These are phyloP conservation scores for Barnettozyma botsteinii DNA, from an alignment of 805 yeast genomes.

Conservation along the genomic window DNA sequence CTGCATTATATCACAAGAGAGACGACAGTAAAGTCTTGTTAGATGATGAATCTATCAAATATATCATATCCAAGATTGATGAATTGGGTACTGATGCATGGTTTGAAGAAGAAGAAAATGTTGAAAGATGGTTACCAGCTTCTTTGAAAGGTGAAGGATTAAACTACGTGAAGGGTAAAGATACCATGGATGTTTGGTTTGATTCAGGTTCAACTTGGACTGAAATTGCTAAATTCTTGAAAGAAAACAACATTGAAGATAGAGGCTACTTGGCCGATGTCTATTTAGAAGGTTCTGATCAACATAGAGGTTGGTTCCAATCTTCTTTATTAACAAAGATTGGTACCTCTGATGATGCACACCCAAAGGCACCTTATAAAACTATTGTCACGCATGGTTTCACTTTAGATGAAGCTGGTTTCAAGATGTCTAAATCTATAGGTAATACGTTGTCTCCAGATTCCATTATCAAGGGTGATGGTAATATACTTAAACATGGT, in stretches of 20 bases:
- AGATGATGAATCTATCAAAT: slow-evolving; percentile 48
- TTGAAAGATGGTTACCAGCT: slow-evolving; percentile 69
- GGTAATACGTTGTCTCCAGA: slow-evolving; percentile 76
- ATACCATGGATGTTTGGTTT: slow-evolving; percentile 99
- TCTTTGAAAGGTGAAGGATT: slow-evolving; percentile 35
- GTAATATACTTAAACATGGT: slow-evolving; percentile 40
- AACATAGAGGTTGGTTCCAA: slow-evolving; percentile 99
- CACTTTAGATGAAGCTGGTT: slow-evolving; percentile 76
- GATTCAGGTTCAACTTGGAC: slow-evolving; percentile 96
- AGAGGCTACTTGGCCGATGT: slow-evolving; percentile 61
- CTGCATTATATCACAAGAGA: slow-evolving; percentile 58
- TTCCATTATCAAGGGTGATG: slow-evolving; percentile 59
- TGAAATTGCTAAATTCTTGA: slow-evolving; percentile 37
- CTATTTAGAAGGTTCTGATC: slow-evolving; percentile 97
- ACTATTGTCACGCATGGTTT: slow-evolving; percentile 90
- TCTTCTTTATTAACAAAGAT: slow-evolving; percentile 80
- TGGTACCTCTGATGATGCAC: slow-evolving; percentile 31
- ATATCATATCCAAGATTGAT: slow-evolving; percentile 50
- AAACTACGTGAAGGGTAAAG: slow-evolving; percentile 60
- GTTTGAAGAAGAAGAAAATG: slow-evolving; percentile 57
- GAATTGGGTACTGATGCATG: slow-evolving; percentile 70
- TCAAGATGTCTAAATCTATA: slow-evolving; percentile 89
- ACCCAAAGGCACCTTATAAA: slow-evolving; percentile 56
- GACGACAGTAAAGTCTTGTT: slow-evolving; percentile 60
- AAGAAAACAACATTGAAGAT: slow-evolving; percentile 29